Conservation (phyloP, 257 asterid species). For the Solanum ahanhuiri region DNA sequence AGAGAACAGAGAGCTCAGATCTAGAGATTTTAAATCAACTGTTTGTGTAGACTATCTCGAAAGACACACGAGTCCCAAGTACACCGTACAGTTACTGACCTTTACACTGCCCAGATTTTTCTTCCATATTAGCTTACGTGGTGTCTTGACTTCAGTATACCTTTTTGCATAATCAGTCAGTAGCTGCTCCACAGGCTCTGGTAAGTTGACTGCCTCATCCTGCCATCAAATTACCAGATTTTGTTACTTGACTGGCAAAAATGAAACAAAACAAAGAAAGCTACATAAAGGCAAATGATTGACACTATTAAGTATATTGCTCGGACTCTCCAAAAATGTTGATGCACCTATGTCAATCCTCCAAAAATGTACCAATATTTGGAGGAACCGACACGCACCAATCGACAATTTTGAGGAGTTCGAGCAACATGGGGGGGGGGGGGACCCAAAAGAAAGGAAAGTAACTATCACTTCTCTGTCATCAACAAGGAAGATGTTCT, state of each 20-base stretch:
- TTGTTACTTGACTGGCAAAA: constrained; percentile 1
- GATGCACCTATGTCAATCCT: neutral
- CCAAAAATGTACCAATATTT: neutral
- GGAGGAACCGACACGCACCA: neutral
- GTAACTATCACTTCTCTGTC: neutral
- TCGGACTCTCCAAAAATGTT: neutral
- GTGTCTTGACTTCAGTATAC: constrained; percentile 83
- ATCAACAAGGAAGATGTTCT: neutral
- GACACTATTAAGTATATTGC: neutral
- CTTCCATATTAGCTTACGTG: constrained; percentile 94
- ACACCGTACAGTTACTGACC: constrained; percentile 47
- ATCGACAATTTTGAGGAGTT: neutral
- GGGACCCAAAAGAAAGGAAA: neutral
- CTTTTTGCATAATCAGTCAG: constrained; percentile 77
- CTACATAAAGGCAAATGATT: neutral
- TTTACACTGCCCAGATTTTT: constrained; percentile 92
- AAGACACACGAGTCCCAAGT: neutral
- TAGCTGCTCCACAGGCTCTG: constrained; percentile 60
- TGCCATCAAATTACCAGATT: constrained; percentile 18
- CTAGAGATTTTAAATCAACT: neutral
- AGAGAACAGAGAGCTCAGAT: neutral
- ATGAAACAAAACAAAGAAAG: constrained; percentile 1
- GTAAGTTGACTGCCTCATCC: constrained; percentile 77
- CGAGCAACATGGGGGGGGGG: neutral
- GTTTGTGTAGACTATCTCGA: neutral